These are phyloP conservation scores for Podospora tetraspora DNA, from an alignment of 495 filamentous ascomycete genomes.

Conservation along the genomic window DNA sequence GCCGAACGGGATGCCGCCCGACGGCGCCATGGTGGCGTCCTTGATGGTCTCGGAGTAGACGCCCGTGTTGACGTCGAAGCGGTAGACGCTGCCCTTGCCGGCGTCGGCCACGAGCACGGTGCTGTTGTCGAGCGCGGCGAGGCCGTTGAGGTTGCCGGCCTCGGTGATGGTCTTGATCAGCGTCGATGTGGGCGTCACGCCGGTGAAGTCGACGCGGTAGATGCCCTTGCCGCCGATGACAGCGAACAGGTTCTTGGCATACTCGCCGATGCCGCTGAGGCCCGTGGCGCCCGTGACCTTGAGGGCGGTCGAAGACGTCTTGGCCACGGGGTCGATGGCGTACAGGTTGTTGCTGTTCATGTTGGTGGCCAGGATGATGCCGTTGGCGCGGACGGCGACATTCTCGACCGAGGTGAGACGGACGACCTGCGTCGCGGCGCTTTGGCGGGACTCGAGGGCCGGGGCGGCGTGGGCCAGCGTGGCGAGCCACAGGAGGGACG, in stretches of 20 bases:
- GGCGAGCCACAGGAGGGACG: conserved; percentile 19
- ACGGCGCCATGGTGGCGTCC: conserved; percentile 37
- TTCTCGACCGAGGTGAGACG: conserved; percentile 41
- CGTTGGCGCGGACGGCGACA: conserved; percentile 42
- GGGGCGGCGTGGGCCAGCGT: conserved; percentile 23
- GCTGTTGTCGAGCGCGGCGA: conserved; percentile 34
- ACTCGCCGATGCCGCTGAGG: conserved; percentile 41
- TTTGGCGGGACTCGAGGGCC: conserved; percentile 25
- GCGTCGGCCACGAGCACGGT: conserved; percentile 39
- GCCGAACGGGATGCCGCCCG: conserved; percentile 33
- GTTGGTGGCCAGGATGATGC: conserved; percentile 40
- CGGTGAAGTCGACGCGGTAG: conserved; percentile 38
- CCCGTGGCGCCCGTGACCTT: conserved; percentile 30
- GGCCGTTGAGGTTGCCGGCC: conserved; percentile 37
- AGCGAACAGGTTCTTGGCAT: conserved; percentile 37
- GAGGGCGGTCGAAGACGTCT: conserved; percentile 32
- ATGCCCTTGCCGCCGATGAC: conserved; percentile 39
- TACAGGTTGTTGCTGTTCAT: conserved; percentile 34
- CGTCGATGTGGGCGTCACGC: conserved; percentile 23
- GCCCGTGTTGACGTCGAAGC: conserved; percentile 37
- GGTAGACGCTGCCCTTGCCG: conserved; percentile 37
- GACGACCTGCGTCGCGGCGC: conserved; percentile 29
- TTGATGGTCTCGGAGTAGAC: conserved; percentile 29
- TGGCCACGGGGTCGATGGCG: conserved; percentile 27
- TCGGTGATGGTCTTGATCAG: conserved; percentile 38